These are phyloP conservation scores for Beauveria medogensis DNA, from an alignment of 2,329 filamentous ascomycete genomes.

Conservation along the genomic window DNA sequence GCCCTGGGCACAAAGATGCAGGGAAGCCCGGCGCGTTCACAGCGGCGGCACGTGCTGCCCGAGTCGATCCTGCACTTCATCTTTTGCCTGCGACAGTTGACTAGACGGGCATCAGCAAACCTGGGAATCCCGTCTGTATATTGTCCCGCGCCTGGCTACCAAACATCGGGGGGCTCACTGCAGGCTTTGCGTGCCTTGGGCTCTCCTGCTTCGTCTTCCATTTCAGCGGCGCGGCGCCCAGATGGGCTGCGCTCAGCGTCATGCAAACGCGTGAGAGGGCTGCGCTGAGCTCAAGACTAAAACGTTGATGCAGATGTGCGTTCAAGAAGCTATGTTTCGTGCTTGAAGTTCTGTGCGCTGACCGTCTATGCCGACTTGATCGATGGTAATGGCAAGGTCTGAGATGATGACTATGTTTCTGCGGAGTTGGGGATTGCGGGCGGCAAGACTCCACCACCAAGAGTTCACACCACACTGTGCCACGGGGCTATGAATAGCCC, in stretches of 20 bases:
- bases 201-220: slow-evolving; percentile 12
- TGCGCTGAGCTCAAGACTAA: neutral
- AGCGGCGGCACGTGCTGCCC: slow-evolving; percentile 26
- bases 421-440: slow-evolving; percentile 8
- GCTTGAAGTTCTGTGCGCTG: neutral
- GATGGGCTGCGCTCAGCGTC: neutral
- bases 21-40: slow-evolving; percentile 25
- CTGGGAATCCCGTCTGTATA: neutral
- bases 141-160: neutral
- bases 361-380: neutral
- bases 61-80: slow-evolving; percentile 31
- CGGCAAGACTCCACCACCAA: slow-evolving; percentile 1
- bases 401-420: slow-evolving; percentile 5
- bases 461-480: neutral
- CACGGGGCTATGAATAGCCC: neutral
- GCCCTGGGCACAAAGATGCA: slow-evolving; percentile 33
- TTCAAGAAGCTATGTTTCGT: neutral
- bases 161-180: slow-evolving; percentile 16
- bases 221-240: neutral
- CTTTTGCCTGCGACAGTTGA: slow-evolving; percentile 24
- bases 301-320: neutral
- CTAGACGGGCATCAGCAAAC: slow-evolving; percentile 10
- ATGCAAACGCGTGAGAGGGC: neutral
- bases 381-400: neutral
- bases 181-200: slow-evolving; percentile 24